These are phyloP conservation scores for Sarocladium strictum DNA, from an alignment of 2,329 filamentous ascomycete species.

Conservation along the genomic window DNA sequence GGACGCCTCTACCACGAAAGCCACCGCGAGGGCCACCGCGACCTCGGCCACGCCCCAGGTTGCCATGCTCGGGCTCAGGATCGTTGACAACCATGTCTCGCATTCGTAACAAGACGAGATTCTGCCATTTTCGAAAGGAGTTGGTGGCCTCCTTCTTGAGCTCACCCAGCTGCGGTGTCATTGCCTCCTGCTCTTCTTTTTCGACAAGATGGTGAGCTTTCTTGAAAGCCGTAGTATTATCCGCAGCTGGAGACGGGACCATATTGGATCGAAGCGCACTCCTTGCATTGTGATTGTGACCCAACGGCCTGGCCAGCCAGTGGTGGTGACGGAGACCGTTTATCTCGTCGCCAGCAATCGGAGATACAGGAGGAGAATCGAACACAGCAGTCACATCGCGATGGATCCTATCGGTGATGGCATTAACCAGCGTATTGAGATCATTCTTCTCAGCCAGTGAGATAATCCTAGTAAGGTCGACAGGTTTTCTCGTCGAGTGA, in stretches of 20 bases:
- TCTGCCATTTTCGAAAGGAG: conserved; percentile 78
- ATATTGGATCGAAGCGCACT: not conserved
- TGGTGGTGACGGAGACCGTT: conserved; percentile 14
- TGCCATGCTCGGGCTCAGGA: conserved; percentile 14
- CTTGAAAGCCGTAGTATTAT: conserved; percentile 16
- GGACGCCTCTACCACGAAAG: conserved; percentile 21
- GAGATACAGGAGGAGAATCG: conserved; percentile 35
- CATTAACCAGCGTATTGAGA: conserved; percentile 42
- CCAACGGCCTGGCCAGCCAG: conserved; percentile 31
- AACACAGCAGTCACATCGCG: conserved; percentile 47
- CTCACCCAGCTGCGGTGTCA: conserved; percentile 48
- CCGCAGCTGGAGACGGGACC: conserved; percentile 9
- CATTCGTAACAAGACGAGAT: conserved; percentile 61
- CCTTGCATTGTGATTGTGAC: conserved; percentile 8
- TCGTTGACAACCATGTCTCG: conserved; percentile 58
- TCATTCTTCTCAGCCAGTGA: conserved; percentile 44
- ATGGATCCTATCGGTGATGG: conserved; percentile 50
- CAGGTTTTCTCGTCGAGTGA: conserved; percentile 34
- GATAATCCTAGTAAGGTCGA: conserved; percentile 46
- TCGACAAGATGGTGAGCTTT: conserved; percentile 23
- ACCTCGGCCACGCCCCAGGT: conserved; percentile 27
- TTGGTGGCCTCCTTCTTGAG: conserved; percentile 63
- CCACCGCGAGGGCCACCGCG: conserved; percentile 22
- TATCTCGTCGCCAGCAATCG: conserved; percentile 20
- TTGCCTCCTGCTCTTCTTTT: conserved; percentile 27